phyloP scores from a whole-genome alignment of 768 basidiomycete species.

The Cystoderma amianthinum region DNA sequence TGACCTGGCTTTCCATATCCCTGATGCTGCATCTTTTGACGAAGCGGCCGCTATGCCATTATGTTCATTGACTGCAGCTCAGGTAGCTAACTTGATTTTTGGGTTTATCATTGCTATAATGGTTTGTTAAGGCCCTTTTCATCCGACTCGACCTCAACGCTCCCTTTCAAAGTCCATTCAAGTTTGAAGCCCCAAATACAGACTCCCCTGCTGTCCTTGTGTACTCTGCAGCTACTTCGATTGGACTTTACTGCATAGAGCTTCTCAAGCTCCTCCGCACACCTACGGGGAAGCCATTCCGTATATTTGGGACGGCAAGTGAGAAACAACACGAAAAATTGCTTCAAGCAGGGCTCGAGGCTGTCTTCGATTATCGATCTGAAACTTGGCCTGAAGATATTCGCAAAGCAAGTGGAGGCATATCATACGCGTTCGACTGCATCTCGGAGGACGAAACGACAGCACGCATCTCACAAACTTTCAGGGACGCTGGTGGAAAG shows the following conservation, averaged over 20 bases:
- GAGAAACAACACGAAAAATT: slow-evolving; percentile 19
- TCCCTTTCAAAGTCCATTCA: slow-evolving; percentile 18
- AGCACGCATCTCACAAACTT: slow-evolving; percentile 20
- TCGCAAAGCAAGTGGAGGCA: slow-evolving; percentile 16
- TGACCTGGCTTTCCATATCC: slow-evolving; percentile 21
- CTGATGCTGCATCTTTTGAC: slow-evolving; percentile 18
- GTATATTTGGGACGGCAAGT: slow-evolving; percentile 22
- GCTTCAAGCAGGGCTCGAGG: slow-evolving; percentile 18
- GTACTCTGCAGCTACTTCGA: slow-evolving; percentile 25
- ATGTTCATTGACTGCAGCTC: slow-evolving; percentile 24
- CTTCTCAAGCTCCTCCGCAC: slow-evolving; percentile 17
- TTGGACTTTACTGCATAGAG: slow-evolving; percentile 23
- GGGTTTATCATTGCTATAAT: not conserved
- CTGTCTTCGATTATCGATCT: slow-evolving; percentile 22
- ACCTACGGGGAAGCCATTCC: slow-evolving; percentile 14
- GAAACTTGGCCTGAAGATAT: slow-evolving; percentile 22
- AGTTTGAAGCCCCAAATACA: slow-evolving; percentile 6
- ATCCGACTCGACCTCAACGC: slow-evolving; percentile 20
- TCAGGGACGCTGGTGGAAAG: slow-evolving; percentile 16
- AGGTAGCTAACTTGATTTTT: slow-evolving; percentile 10
- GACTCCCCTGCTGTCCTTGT: slow-evolving; percentile 19
- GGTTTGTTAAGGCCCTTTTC: slow-evolving; percentile 18
- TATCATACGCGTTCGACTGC: slow-evolving; percentile 24
- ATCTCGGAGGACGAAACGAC: slow-evolving; percentile 24
- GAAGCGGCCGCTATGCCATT: slow-evolving; percentile 24